Evolutionary conservation across 495 filamentous ascomycete species (phyloP), one percentile per base, ranked within the genome.

Genomic region (Chaetomium fimeti): DNA sequence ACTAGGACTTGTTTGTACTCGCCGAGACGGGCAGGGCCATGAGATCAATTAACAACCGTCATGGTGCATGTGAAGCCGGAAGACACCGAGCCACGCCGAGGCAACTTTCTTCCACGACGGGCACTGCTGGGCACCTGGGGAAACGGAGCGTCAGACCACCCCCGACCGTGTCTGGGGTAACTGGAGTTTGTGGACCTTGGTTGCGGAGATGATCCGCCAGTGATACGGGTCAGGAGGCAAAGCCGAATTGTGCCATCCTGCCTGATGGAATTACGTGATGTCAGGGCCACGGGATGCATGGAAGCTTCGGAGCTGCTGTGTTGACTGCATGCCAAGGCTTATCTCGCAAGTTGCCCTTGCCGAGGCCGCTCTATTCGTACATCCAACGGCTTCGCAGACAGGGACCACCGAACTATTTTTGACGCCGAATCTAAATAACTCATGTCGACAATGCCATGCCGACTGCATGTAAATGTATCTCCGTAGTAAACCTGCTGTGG

Each of bases 51-150:
- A 8, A 18, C 24, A 57, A 51, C 53, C 36, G 49, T 51, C 60
- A 49, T 16, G 56, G 61, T 53, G 60, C 68, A 70, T 70, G 68
- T 70, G 68, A 70, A 70, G 66, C 68, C 60, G 36, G 59, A 52
- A 57, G 61, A 42, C 59, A 66, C 68, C 68, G 65, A 67, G 51
- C 52, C 53, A 42, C 61, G 65, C 68, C 68, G 64, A 67, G 68
- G 68, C 64, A 69, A 60, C 43, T 55, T 12, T 25, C 20, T 38
- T 25, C 27, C 32, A 12, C 3, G 28, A 1, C 3, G 22, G n/a
- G n/a, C n/a, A n/a, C n/a, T n/a, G n/a, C n/a, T n/a, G n/a, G n/a
- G 5, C 40, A 13, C 8, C n/a, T 48, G 20, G 29, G 7, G 20
- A 45, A 40, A 16, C 15, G 3, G 18, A 11, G 20, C 18, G 56